Conservation (phyloP, 345 rosid genomes). For the Salix brachista region DNA sequence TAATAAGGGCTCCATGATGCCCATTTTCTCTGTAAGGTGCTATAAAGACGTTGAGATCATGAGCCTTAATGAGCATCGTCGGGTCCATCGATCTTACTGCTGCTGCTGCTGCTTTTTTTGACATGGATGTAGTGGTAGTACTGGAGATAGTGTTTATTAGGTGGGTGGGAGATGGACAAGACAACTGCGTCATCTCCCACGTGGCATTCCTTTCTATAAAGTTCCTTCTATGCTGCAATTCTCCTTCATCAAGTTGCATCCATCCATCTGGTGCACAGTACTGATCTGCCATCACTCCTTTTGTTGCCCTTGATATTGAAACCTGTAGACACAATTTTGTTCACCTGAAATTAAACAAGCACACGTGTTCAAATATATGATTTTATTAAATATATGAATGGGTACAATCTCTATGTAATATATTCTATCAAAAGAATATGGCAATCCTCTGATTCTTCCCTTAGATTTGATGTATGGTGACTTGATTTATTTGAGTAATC, state of each 20-base stretch:
- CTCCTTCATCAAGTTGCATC: slow-evolving; percentile 43
- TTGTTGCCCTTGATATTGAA: slow-evolving; percentile 34
- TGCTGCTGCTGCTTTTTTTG: slow-evolving; percentile 13
- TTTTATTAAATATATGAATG: no score
- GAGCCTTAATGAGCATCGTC: slow-evolving; percentile 24
- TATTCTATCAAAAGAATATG: no score
- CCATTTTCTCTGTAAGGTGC: slow-evolving; percentile 34
- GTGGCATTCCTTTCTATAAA: slow-evolving; percentile 50
- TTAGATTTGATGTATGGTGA: no score
- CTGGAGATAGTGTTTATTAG: slow-evolving; percentile 32
- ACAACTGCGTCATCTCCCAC: slow-evolving; percentile 62
- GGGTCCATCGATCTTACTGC: slow-evolving; percentile 26
- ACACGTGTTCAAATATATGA: no score
- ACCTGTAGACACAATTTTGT: not conserved
- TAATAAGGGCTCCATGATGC: slow-evolving; percentile 9
- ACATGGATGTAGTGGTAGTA: slow-evolving; percentile 3
- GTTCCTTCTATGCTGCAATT: slow-evolving; percentile 31
- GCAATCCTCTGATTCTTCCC: no score
- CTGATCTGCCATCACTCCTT: slow-evolving; percentile 32
- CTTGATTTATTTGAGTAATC: no score
- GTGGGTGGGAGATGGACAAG: slow-evolving; percentile 41
- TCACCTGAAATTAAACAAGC: no score
- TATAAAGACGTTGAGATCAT: slow-evolving; percentile 30
- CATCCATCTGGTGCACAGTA: slow-evolving; percentile 35
- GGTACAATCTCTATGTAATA: no score